Conservation (phyloP, 169 alveolate genomes). For the Sarcocystis neurona region DNA sequence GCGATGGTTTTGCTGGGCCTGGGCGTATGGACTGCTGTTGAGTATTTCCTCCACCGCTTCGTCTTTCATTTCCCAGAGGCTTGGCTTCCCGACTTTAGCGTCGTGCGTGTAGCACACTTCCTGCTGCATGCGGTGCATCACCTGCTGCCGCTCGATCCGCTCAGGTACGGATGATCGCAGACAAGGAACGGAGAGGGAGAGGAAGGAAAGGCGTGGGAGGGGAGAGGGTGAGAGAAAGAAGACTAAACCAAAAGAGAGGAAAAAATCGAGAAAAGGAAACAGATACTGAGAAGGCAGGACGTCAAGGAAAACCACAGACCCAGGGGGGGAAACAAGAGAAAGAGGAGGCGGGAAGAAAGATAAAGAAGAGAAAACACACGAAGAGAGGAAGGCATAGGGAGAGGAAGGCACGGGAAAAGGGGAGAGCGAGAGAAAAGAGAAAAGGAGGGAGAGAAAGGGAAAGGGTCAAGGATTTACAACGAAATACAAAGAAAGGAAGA, state of each 20-base stretch:
- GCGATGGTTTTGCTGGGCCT: conserved; percentile 54
- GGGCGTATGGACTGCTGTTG: conserved; percentile 72
- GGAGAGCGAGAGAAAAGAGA: neutral
- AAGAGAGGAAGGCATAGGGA: neutral
- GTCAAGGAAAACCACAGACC: too few species aligned
- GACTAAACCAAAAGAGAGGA: too few species aligned
- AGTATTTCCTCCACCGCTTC: conserved; percentile 76
- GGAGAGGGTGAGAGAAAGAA: neutral
- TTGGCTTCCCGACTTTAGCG: conserved; percentile 61
- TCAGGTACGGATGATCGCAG: conserved; percentile 33
- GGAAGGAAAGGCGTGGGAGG: neutral
- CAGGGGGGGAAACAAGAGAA: too few species aligned
- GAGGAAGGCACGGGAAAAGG: neutral
- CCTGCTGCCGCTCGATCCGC: conserved; percentile 78
- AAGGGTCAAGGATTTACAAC: neutral
- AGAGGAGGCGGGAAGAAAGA: too few species aligned
- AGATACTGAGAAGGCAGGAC: too few species aligned
- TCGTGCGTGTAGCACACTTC: conserved; percentile 67
- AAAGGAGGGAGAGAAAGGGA: neutral
- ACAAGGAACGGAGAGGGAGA: neutral
- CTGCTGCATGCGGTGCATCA: conserved; percentile 80
- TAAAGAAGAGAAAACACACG: too few species aligned
- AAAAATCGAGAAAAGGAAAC: too few species aligned
- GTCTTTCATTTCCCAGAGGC: conserved; percentile 74
- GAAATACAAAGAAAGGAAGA: neutral